Evolutionary conservation across 352 stramenopile species (phyloP), one percentile per base, ranked within the genome.

Genomic region (Phytophthora cryptogea): DNA sequence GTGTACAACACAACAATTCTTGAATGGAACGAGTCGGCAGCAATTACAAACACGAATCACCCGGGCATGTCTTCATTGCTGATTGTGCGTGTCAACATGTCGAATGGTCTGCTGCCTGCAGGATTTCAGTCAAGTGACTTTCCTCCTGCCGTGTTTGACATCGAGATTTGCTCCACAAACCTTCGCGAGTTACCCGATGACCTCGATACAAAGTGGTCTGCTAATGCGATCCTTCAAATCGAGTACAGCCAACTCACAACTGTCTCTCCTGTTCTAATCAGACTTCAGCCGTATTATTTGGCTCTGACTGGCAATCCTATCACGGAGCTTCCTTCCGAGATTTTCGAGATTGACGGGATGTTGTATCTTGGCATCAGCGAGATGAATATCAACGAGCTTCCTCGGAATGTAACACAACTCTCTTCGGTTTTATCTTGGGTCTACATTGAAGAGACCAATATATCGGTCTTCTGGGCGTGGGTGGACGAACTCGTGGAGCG

Each of bases 81-180:
- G 8, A 33, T 81, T 8, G 50, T 74, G 10, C 59, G 60, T 5
- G 67, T 74, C 5, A 70, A 68, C 13, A 72, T 83, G 51, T 47
- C 70, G 0, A 55, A 73, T 40, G 59, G 35, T 14, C 35, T 56
- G 8, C n/a, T 86, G 3, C 68, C 76, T 8, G 32, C 32, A 0
- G 76, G 70, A 0, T 36, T 83, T 33, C 40, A 76, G 7, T 72
- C 59, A 8, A 20, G 17, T 11, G 48, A 73, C 16, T 74, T 80
- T 28, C 70, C 76, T 0, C 14, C 23, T 6, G 30, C 30, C 2
- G 36, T 82, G 1, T 49, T 44, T 9, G 70, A 80, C 45, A 44
- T 82, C 23, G 63, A 77, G 40, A 56, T 85, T 42, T 66, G 52
- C 1, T 44, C 63, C 3, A 71, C 70, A 8, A 82, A 78, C 36